These are phyloP conservation scores for Phytophthora multivora DNA, from an alignment of 352 stramenopile genomes.

Conservation along the genomic window DNA sequence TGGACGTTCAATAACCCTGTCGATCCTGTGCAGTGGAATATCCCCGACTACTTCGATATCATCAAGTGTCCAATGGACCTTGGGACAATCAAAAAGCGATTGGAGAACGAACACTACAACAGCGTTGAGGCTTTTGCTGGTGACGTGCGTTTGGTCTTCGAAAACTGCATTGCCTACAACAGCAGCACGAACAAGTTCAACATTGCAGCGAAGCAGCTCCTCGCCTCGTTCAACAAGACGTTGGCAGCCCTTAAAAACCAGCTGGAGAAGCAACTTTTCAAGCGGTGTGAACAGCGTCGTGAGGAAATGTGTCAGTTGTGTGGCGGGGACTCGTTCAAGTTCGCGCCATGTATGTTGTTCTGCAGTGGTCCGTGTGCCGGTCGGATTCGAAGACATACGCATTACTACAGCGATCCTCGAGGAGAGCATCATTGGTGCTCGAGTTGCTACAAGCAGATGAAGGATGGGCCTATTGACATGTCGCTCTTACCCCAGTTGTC, in stretches of 20 bases:
- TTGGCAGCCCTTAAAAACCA: conserved; percentile 73
- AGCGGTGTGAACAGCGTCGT: conserved; percentile 78
- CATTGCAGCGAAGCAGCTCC: conserved; percentile 80
- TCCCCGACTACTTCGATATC: conserved; percentile 92
- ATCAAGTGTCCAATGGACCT: conserved; percentile 99
- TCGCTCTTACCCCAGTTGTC: conserved; percentile 76
- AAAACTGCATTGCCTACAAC: conserved; percentile 92
- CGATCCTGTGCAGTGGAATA: conserved; percentile 93
- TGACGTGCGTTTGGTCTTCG: conserved; percentile 89
- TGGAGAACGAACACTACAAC: conserved; percentile 96
- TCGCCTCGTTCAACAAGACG: conserved; percentile 77
- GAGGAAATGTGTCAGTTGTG: conserved; percentile 91
- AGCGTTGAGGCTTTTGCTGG: conserved; percentile 87
- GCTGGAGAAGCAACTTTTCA: conserved; percentile 87
- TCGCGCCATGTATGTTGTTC: conserved; percentile 90
- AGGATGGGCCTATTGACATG: conserved; percentile 93
- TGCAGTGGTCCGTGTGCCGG: conserved; percentile 85
- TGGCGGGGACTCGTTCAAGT: conserved; percentile 90
- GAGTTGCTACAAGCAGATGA: conserved; percentile 91
- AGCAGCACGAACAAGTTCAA: conserved; percentile 91
- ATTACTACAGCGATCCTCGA: conserved; percentile 88
- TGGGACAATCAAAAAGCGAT: conserved; percentile 96
- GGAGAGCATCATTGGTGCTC: conserved; percentile 90
- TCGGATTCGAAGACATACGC: conserved; percentile 83
- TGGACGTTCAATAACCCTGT: conserved; percentile 96